These are phyloP conservation scores for Eutrema yunnanense DNA, from an alignment of 345 rosid genomes.

Conservation along the genomic window DNA sequence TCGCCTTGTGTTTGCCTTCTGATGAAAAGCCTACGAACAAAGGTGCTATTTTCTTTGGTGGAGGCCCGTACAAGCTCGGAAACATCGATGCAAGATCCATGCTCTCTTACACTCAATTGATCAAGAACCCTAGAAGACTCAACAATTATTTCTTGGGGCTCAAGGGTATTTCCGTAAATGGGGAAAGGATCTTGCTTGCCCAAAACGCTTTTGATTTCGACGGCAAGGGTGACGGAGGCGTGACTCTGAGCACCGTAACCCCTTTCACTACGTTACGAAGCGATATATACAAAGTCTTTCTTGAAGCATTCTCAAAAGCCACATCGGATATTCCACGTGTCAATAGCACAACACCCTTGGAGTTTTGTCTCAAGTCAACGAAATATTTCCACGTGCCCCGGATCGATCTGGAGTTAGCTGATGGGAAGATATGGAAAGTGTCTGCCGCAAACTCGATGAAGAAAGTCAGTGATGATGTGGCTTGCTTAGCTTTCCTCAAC, in stretches of 20 bases:
- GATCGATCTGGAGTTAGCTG: constrained; percentile 26
- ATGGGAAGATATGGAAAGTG: constrained; percentile 32
- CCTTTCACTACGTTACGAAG: constrained; percentile 30
- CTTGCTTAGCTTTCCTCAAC: constrained; percentile 34
- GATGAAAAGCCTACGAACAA: constrained; percentile 5
- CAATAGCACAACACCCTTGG: constrained; percentile 26
- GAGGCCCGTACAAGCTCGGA: constrained; percentile 28
- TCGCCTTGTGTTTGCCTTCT: constrained; percentile 38
- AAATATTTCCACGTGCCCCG: constrained; percentile 18
- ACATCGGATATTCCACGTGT: constrained; percentile 27
- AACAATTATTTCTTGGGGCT: constrained; percentile 27
- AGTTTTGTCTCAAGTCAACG: constrained; percentile 25
- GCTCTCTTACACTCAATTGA: constrained; percentile 21
- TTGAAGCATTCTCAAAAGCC: constrained; percentile 24
- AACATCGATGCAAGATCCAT: constrained; percentile 25
- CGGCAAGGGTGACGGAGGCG: constrained; percentile 30
- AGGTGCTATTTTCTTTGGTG: constrained; percentile 32
- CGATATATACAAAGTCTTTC: constrained; percentile 23
- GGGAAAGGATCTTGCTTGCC: not conserved
- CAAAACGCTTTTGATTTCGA: constrained; percentile 17
- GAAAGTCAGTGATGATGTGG: constrained; percentile 28
- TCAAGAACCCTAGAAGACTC: constrained; percentile 16
- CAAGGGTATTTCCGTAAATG: constrained; percentile 23
- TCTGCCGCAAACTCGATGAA: constrained; percentile 34
- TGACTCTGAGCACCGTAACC: constrained; percentile 26